phyloP scores from a whole-genome alignment of 2,329 filamentous ascomycete species.

The Pezicula carpinea region DNA sequence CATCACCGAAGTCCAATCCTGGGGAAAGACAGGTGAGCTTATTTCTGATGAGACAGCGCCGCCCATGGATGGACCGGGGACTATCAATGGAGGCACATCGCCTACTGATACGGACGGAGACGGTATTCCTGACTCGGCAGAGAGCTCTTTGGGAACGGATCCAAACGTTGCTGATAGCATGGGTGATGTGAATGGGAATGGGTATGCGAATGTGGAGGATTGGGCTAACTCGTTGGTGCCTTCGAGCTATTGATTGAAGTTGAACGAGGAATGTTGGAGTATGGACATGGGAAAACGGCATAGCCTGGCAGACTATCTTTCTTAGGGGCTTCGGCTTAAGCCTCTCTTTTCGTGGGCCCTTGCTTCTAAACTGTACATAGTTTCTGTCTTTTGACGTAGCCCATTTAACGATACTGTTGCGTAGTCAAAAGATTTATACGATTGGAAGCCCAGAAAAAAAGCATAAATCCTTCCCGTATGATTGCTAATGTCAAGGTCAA shows the following conservation, averaged over 20 bases:
- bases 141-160: slow-evolving; percentile 2
- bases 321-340: too few species aligned
- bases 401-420: too few species aligned
- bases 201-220: slow-evolving; percentile 3
- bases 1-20: background rate
- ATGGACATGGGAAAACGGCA: too few species aligned
- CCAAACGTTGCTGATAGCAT: slow-evolving; percentile 5
- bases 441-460: too few species aligned
- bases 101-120: slow-evolving; percentile 1
- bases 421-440: too few species aligned
- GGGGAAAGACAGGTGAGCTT: background rate
- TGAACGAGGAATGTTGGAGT: background rate
- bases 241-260: background rate
- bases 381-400: too few species aligned
- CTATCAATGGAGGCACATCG: background rate
- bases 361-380: too few species aligned
- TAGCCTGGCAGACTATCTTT: too few species aligned
- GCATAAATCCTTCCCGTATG: too few species aligned
- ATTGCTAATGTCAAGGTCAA: too few species aligned
- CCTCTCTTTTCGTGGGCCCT: too few species aligned
- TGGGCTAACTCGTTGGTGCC: slow-evolving; percentile 6
- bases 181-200: background rate
- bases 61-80: slow-evolving; percentile 1
- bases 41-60: slow-evolving; percentile 1
- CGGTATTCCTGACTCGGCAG: slow-evolving; percentile 1